Percentiles rank a stretch among this genome's conserved stretches.
Conservation (phyloP, 108 stramenopile genomes). For the Skeletonema costatum region DNA sequence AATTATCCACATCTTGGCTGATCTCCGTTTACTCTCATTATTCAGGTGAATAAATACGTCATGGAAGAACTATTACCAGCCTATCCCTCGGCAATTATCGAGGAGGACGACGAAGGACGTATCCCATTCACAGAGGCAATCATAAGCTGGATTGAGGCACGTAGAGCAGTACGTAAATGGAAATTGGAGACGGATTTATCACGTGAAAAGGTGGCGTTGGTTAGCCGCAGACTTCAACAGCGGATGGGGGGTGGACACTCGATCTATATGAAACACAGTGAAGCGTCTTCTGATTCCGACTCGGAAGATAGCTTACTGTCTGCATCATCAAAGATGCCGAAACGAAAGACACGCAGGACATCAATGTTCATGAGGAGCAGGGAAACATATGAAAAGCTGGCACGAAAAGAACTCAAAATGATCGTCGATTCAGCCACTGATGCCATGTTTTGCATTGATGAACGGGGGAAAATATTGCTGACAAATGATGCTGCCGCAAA, state of each 20-base stretch:
- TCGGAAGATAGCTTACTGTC: background rate
- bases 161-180: conserved; percentile 12
- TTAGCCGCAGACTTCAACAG: conserved; percentile 1
- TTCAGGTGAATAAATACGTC: background rate
- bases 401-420: conserved; percentile 8
- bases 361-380: background rate
- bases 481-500: conserved; percentile 29
- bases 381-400: background rate
- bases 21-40: background rate
- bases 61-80: conserved; percentile 4
- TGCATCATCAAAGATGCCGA: background rate
- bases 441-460: conserved; percentile 33
- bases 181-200: conserved; percentile 6
- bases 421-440: conserved; percentile 28
- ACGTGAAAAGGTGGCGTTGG: conserved; percentile 4
- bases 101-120: conserved; percentile 13
- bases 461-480: conserved; percentile 19
- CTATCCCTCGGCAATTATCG: conserved; percentile 12
- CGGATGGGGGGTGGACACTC: background rate
- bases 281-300: background rate
- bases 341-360: background rate
- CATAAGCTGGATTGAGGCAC: conserved; percentile 13
- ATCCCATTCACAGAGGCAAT: conserved; percentile 16
- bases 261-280: background rate
- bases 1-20: background rate